Percentiles rank a stretch among this genome's conserved stretches.
phyloP scores from a whole-genome alignment of 108 stramenopile species.

The Nitzschia putrida region DNA sequence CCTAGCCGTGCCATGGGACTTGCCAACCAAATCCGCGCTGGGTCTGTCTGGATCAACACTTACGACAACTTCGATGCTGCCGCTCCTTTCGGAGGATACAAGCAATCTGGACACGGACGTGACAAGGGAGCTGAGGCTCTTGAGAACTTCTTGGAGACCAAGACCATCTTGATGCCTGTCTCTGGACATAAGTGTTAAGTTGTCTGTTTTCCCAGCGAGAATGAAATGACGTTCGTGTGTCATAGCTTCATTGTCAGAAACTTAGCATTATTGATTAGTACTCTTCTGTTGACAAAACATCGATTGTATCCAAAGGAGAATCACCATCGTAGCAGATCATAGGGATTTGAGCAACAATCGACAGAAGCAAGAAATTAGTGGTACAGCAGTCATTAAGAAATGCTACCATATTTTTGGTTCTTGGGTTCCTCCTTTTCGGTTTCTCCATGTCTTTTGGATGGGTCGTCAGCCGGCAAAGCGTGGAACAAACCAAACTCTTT shows the following conservation, averaged over 20 bases:
- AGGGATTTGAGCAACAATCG: neutral
- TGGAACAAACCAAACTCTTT: too few relatives aligned
- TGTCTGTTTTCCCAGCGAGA: slow-evolving; percentile 2
- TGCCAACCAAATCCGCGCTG: slow-evolving; percentile 51
- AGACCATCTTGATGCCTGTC: slow-evolving; percentile 16
- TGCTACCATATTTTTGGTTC: too few relatives aligned
- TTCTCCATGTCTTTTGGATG: too few relatives aligned
- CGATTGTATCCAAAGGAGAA: too few relatives aligned
- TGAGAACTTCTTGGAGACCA: slow-evolving; percentile 51
- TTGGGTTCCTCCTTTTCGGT: too few relatives aligned
- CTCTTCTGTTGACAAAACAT: too few relatives aligned
- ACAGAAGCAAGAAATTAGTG: too few relatives aligned
- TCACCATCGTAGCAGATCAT: too few relatives aligned
- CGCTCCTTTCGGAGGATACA: slow-evolving; percentile 33
- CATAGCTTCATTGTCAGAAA: neutral
- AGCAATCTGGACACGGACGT: slow-evolving; percentile 48
- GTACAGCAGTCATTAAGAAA: too few relatives aligned
- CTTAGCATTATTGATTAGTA: too few relatives aligned
- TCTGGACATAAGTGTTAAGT: neutral
- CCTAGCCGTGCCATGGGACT: slow-evolving; percentile 36
- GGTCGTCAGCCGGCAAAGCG: too few relatives aligned
- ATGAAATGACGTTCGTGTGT: neutral
- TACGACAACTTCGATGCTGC: slow-evolving; percentile 58
- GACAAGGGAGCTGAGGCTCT: slow-evolving; percentile 48
- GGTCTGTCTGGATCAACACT: slow-evolving; percentile 62